phyloP scores from a whole-genome alignment of 148 eudicot genomes.

The Cornus florida region DNA sequence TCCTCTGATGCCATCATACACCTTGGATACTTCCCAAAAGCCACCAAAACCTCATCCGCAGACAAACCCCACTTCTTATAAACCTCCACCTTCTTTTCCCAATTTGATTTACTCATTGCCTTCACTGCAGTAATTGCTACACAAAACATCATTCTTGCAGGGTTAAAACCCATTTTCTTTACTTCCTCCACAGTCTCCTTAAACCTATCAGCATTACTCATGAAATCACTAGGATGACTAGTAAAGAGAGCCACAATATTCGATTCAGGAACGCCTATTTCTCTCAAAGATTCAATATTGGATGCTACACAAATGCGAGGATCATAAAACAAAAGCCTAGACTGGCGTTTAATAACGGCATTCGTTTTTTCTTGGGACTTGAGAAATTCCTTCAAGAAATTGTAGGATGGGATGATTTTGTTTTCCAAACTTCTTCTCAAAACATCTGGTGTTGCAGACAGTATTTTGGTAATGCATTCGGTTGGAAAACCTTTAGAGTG shows the following conservation, averaged over 20 bases:
- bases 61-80: no score
- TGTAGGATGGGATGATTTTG: conserved; percentile 3
- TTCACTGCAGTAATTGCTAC: no score
- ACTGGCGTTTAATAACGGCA: not conserved
- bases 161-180: no score
- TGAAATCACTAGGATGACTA: not conserved
- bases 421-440: not conserved
- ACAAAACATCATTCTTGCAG: no score
- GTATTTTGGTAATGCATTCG: not conserved
- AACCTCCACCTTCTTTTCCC: no score
- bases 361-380: conserved; percentile 2
- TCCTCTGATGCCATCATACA: no score
- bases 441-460: no score
- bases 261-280: not conserved
- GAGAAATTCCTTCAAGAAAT: not conserved
- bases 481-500: conserved; percentile 13
- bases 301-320: not conserved
- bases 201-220: not conserved
- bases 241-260: not conserved
- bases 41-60: no score
- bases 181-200: conserved; percentile 6
- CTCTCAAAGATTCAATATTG: conserved; percentile 4
- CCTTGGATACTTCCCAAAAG: no score
- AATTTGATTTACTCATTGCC: no score
- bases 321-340: not conserved